Percentiles rank a stretch among this genome's conserved stretches.
Conservation (phyloP, 75 land plant genomes). For the Isoetes taiwanensis region DNA sequence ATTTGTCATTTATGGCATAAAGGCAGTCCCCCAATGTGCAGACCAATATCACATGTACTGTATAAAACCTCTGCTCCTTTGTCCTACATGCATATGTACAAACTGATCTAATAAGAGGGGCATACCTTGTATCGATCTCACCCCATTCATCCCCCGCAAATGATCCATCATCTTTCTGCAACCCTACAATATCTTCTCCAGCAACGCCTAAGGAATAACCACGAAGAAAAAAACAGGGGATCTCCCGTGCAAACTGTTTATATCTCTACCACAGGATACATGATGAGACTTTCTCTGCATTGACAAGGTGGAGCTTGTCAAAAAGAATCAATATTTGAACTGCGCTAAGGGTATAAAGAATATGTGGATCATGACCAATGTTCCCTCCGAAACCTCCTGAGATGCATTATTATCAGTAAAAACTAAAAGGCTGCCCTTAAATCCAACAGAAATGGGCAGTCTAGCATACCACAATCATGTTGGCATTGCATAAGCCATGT, state of each 20-base stretch:
- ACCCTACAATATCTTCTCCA: slow-evolving; percentile 48
- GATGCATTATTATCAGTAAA: slow-evolving; percentile 1
- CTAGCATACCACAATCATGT: slow-evolving; percentile 47
- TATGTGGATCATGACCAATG: slow-evolving; percentile 85
- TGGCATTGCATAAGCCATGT: slow-evolving; percentile 75
- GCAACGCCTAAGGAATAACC: neutral
- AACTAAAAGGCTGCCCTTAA: neutral
- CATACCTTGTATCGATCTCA: slow-evolving; percentile 84
- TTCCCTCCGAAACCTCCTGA: slow-evolving; percentile 94
- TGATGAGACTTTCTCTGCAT: slow-evolving; percentile 53
- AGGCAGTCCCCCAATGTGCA: too few species aligned
- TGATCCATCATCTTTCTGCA: slow-evolving; percentile 95
- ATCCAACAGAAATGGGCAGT: neutral
- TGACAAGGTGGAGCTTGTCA: slow-evolving; percentile 59
- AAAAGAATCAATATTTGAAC: slow-evolving; percentile 81
- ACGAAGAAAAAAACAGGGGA: too few species aligned
- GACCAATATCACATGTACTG: too few species aligned
- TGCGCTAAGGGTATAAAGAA: slow-evolving; percentile 84
- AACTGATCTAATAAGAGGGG: slow-evolving; percentile 3
- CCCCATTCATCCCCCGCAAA: slow-evolving; percentile 99
- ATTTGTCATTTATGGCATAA: too few species aligned
- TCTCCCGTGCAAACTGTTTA: too few species aligned
- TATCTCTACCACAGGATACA: slow-evolving; percentile 95
- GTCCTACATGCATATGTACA: slow-evolving; percentile 4
- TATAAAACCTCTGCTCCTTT: too few species aligned